These are phyloP conservation scores for Polygonum maritimum DNA, from an alignment of 148 eudicot genomes.

Conservation along the genomic window DNA sequence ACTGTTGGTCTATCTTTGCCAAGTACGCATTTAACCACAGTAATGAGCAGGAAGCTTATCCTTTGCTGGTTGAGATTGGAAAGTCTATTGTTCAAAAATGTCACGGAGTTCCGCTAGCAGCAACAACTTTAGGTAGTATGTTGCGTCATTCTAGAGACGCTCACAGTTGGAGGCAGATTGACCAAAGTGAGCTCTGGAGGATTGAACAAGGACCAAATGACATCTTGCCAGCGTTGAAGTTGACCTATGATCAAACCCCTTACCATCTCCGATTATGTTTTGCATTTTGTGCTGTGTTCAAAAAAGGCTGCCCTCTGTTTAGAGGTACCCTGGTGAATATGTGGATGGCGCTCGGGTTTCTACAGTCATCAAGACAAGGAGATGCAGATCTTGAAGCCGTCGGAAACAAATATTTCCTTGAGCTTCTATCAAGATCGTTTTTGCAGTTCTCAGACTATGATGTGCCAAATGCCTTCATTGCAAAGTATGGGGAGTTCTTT, in stretches of 20 bases:
- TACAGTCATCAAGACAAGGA: background rate
- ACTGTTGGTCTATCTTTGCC: conserved; percentile 17
- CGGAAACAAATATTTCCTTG: background rate
- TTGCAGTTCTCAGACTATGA: background rate
- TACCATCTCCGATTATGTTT: conserved; percentile 14
- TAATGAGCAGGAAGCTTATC: background rate
- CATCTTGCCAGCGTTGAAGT: conserved; percentile 13
- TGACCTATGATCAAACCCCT: conserved; percentile 15
- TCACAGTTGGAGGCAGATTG: conserved; percentile 7
- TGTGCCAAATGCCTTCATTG: background rate
- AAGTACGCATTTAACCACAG: conserved; percentile 6
- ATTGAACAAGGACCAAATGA: background rate
- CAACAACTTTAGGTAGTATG: conserved; percentile 17
- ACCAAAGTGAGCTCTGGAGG: background rate
- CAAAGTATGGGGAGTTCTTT: conserved; percentile 4
- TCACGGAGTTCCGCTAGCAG: conserved; percentile 21
- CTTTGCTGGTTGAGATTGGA: conserved; percentile 13
- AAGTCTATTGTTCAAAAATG: conserved; percentile 16
- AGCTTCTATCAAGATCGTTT: conserved; percentile 18
- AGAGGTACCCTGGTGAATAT: background rate
- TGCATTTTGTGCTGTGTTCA: conserved; percentile 13
- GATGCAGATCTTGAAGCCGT: conserved; percentile 15
- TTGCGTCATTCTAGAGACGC: conserved; percentile 9
- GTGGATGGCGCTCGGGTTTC: conserved; percentile 21
- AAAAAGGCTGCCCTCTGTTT: background rate